Evolutionary conservation across 805 yeast species (phyloP).

Genomic region (Candida verbasci): DNA sequence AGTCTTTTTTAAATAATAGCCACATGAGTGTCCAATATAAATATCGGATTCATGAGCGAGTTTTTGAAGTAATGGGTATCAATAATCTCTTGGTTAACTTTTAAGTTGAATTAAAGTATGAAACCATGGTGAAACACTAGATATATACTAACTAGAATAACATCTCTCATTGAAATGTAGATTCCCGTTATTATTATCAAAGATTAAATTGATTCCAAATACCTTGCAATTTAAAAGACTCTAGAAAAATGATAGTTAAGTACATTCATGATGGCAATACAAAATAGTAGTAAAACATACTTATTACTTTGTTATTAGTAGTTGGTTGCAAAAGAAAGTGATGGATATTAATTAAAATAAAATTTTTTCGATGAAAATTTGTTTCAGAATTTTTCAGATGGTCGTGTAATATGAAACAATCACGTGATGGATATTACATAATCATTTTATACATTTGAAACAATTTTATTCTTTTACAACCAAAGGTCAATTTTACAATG

Average conservation of each 20-base stretch:
- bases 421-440: neutral
- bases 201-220: constrained; percentile 5
- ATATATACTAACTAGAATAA: constrained; percentile 1
- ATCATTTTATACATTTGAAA: neutral
- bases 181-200: constrained; percentile 3
- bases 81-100: constrained; percentile 14
- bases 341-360: no score
- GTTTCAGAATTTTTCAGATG: neutral
- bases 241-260: neutral
- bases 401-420: constrained; percentile 2
- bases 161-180: neutral
- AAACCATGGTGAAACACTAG: constrained; percentile 3
- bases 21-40: constrained; percentile 36
- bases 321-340: neutral
- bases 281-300: neutral
- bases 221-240: constrained; percentile 2
- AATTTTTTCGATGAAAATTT: no score
- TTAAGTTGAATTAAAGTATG: constrained; percentile 2
- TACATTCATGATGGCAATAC: constrained; percentile 3
- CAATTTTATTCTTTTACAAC: neutral
- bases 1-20: constrained; percentile 13
- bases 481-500: constrained; percentile 5
- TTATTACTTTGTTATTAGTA: neutral
- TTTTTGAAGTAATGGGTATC: constrained; percentile 17
- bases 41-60: constrained; percentile 31